Evolutionary conservation across 306 rosid genomes (phyloP), one percentile per base, ranked within the genome.

Genomic region (Malus sieversii): DNA sequence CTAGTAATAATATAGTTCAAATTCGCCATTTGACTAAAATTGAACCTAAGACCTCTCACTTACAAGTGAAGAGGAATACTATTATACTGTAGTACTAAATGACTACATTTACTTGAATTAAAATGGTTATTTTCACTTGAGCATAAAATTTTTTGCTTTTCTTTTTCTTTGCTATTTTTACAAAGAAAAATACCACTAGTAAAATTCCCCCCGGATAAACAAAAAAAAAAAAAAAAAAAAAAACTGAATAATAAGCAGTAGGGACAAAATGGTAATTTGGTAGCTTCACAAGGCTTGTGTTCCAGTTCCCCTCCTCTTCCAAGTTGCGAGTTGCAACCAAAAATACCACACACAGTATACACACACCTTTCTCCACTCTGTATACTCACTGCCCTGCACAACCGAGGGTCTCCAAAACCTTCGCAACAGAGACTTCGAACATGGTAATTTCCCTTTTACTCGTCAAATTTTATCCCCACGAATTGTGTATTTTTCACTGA

Each of bases 361-460:
- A 10, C 75, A 13, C 67, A 3, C 27, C 27, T 1, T 4, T 44
- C 70, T 6, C 69, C 77, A 18, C 77, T 44, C 77, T 4, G 14
- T 16, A 25, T 8, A n/a, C 25, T 60, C 40, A 7, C 55, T 5
- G 33, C 74, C 22, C 72, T 45, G 74, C 66, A 20, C 33, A 40
- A 19, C 46, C 53, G 32, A 74, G 71, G 38, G 40, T 35, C 73
- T 68, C 44, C 63, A 20, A 77, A 59, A 68, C 59, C 68, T 38
- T 42, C 25, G 19, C 65, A 7, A 10, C 69, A 35, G 71, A 65
- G 38, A 3, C 35, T 48, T 48, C 68, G 38, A 62, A 61, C 59
- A 78, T 78, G 85, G 82, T 78, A 69, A 62, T 8, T 45, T 44
- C 33, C 22, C 51, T 42, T 74, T 44, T 25, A 44, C 8, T 19